phyloP scores from a whole-genome alignment of 2,329 filamentous ascomycete genomes.

The Magnaporthales sp. region DNA sequence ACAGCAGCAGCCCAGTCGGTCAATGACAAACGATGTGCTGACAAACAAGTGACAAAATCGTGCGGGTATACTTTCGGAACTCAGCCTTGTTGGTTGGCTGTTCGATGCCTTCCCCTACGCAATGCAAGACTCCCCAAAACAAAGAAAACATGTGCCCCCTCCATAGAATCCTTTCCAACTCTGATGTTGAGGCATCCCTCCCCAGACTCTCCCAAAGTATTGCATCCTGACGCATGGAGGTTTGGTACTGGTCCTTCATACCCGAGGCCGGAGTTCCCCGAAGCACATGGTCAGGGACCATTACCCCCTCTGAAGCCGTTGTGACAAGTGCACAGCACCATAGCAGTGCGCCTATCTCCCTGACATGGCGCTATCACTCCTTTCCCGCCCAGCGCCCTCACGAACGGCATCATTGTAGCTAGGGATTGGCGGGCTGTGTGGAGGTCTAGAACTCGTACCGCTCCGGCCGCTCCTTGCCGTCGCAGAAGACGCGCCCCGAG shows the following conservation, averaged over 20 bases:
- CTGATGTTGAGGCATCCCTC: neutral
- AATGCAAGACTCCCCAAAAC: neutral
- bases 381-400: constrained; percentile 39
- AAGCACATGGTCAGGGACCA: neutral
- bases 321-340: too few relatives aligned
- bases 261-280: neutral
- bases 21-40: neutral
- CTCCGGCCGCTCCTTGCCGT: constrained; percentile 22
- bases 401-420: constrained; percentile 71
- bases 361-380: constrained; percentile 29
- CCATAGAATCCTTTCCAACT: neutral
- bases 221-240: neutral
- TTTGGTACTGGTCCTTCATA: neutral
- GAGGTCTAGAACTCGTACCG: constrained; percentile 10
- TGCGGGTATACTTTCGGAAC: neutral
- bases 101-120: neutral
- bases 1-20: neutral
- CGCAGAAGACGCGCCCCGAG: constrained; percentile 39
- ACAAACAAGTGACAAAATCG: neutral
- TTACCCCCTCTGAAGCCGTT: too few relatives aligned
- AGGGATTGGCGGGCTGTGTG: constrained; percentile 58
- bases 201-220: neutral
- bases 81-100: neutral
- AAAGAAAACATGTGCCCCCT: neutral
- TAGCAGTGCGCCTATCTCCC: neutral